phyloP scores from a whole-genome alignment of 2,329 filamentous ascomycete species.

The Calonectria leucothoes region DNA sequence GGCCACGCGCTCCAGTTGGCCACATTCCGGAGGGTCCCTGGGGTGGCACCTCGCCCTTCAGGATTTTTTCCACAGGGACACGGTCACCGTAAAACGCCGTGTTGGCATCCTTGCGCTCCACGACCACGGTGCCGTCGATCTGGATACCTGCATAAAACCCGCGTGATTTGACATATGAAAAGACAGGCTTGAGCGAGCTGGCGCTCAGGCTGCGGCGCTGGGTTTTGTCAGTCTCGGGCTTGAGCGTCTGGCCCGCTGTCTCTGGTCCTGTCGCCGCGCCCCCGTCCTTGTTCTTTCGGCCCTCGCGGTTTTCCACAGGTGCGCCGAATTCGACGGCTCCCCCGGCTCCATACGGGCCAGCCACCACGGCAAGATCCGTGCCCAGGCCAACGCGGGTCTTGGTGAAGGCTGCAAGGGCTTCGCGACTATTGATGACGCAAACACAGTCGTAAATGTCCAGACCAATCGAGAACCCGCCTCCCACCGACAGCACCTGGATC shows the following conservation, averaged over 20 bases:
- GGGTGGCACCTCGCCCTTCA: slow-evolving; percentile 54
- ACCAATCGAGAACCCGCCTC: slow-evolving; percentile 82
- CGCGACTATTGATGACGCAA: slow-evolving; percentile 82
- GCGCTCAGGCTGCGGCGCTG: slow-evolving; percentile 46
- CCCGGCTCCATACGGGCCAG: slow-evolving; percentile 76
- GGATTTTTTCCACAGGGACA: slow-evolving; percentile 59
- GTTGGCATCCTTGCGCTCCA: slow-evolving; percentile 90
- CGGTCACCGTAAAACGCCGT: slow-evolving; percentile 83
- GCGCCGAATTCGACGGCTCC: slow-evolving; percentile 73
- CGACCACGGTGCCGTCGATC: slow-evolving; percentile 87
- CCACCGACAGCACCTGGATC: slow-evolving; percentile 84
- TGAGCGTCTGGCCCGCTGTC: slow-evolving; percentile 34
- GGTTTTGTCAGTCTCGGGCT: slow-evolving; percentile 42
- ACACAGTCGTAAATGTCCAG: slow-evolving; percentile 93
- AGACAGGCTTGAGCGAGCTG: slow-evolving; percentile 55
- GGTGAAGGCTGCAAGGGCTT: slow-evolving; percentile 82
- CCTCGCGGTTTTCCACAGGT: slow-evolving; percentile 38
- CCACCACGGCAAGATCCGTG: slow-evolving; percentile 81
- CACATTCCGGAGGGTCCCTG: slow-evolving; percentile 44
- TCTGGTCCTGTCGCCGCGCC: slow-evolving; percentile 22
- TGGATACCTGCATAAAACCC: slow-evolving; percentile 90
- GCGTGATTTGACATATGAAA: slow-evolving; percentile 84
- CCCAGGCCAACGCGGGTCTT: slow-evolving; percentile 81
- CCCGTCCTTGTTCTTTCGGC: slow-evolving; percentile 59
- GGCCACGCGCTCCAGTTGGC: slow-evolving; percentile 46